phyloP scores from a whole-genome alignment of 2,329 filamentous ascomycete genomes.

The Paracorniculantispora psalliotae region DNA sequence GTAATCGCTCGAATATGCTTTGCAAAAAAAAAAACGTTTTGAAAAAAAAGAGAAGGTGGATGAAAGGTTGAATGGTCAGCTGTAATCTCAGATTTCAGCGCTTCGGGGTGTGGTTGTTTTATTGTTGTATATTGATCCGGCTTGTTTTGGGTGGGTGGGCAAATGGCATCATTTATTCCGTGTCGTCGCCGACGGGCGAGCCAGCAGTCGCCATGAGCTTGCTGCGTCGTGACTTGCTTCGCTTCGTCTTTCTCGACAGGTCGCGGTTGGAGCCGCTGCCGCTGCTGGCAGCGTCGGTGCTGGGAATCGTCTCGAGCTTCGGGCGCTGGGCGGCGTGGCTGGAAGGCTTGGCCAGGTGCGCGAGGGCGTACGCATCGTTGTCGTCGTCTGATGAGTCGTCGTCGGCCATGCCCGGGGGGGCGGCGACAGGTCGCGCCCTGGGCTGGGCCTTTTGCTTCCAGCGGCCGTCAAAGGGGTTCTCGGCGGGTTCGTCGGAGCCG shows the following conservation, averaged over 20 bases:
- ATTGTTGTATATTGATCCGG: too few relatives aligned
- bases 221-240: conserved; percentile 21
- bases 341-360: conserved; percentile 21
- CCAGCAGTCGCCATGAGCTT: conserved; percentile 27
- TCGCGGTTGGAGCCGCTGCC: conserved; percentile 21
- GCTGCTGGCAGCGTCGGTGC: conserved; percentile 32
- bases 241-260: conserved; percentile 26
- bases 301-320: conserved; percentile 43
- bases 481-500: conserved; percentile 29
- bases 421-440: too few relatives aligned
- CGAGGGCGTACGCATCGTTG: conserved; percentile 23
- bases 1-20: conserved; percentile 4
- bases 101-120: too few relatives aligned
- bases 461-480: conserved; percentile 25
- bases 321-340: conserved; percentile 37
- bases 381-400: conserved; percentile 24
- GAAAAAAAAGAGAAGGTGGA: conserved; percentile 14
- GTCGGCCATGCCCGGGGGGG: conserved; percentile 24
- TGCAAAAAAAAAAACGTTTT: too few relatives aligned
- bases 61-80: not conserved
- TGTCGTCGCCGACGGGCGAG: conserved; percentile 35
- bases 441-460: conserved; percentile 24
- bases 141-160: too few relatives aligned
- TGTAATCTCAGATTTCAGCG: too few relatives aligned
- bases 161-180: conserved; percentile 27